phyloP scores from a whole-genome alignment of 2,329 filamentous ascomycete genomes.

The Lachnellula subtilissima region DNA sequence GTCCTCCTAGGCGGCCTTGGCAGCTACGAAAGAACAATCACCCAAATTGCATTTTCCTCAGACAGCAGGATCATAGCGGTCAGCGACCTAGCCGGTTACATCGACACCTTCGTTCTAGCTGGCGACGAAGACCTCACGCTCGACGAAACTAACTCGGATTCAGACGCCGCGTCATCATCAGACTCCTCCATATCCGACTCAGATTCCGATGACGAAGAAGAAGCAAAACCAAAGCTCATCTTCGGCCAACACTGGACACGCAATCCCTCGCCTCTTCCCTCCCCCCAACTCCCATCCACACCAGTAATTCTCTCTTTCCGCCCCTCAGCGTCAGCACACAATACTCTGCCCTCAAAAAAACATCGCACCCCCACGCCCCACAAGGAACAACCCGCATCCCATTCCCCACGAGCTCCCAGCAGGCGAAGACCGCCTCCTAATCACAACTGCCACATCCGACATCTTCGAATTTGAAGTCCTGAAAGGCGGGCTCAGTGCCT shows the following conservation, averaged over 20 bases:
- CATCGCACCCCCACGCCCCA: constrained; percentile 36
- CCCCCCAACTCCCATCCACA: constrained; percentile 61
- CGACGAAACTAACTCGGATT: constrained; percentile 32
- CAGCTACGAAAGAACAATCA: constrained; percentile 72
- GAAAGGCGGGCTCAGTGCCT: constrained; percentile 72
- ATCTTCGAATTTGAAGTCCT: constrained; percentile 75
- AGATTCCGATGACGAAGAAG: constrained; percentile 40
- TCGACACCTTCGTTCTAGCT: constrained; percentile 80
- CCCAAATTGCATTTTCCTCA: constrained; percentile 69
- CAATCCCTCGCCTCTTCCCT: constrained; percentile 68
- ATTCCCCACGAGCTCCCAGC: constrained; percentile 47
- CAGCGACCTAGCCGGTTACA: constrained; percentile 75
- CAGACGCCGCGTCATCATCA: constrained; percentile 31
- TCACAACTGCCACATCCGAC: constrained; percentile 61
- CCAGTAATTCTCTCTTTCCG: constrained; percentile 66
- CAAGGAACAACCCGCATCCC: constrained; percentile 27
- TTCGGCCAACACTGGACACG: constrained; percentile 68
- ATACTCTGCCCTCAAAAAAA: constrained; percentile 37
- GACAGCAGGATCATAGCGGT: constrained; percentile 75
- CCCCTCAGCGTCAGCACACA: constrained; percentile 33
- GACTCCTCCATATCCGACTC: constrained; percentile 34
- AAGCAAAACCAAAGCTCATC: constrained; percentile 42
- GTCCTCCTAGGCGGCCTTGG: constrained; percentile 61
- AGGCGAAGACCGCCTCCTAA: constrained; percentile 49
- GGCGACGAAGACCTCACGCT: constrained; percentile 47